Percentiles rank a stretch among this genome's conserved stretches.
These are phyloP conservation scores for Globisporangium uncinulatum DNA, from an alignment of 352 stramenopile species.

Conservation along the genomic window DNA sequence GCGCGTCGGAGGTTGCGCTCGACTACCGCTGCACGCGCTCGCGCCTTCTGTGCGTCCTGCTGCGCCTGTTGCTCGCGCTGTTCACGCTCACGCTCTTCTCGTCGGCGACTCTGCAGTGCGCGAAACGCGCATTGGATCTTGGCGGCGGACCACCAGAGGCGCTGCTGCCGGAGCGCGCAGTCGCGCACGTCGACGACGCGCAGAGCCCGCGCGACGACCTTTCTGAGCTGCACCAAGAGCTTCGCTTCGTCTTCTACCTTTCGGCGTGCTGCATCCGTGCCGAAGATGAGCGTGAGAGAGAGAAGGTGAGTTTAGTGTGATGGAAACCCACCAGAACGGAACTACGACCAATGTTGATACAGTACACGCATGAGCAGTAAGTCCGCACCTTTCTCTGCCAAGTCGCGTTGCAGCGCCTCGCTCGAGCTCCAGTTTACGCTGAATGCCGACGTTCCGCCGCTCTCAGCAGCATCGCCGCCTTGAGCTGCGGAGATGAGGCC, in stretches of 20 bases:
- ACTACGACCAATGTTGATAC: background rate
- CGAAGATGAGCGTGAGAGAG: background rate
- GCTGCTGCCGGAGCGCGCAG: constrained; percentile 17
- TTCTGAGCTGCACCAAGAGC: constrained; percentile 28
- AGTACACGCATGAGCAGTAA: background rate
- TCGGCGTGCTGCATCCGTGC: constrained; percentile 15
- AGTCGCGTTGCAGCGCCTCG: constrained; percentile 39
- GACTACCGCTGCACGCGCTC: constrained; percentile 29
- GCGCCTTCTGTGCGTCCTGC: constrained; percentile 23
- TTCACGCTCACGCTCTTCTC: constrained; percentile 12
- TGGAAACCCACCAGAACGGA: background rate
- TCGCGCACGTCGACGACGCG: constrained; percentile 18
- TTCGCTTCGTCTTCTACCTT: constrained; percentile 29
- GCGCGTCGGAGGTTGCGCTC: constrained; percentile 36
- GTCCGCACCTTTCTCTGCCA: constrained; percentile 32
- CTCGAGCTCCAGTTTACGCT: constrained; percentile 52
- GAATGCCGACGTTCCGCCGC: constrained; percentile 16
- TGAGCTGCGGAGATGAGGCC: background rate
- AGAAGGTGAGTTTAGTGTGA: background rate
- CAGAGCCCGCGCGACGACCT: constrained; percentile 17
- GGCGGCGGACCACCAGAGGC: constrained; percentile 21
- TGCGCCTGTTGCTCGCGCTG: constrained; percentile 19
- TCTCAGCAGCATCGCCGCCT: background rate
- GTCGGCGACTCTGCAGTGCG: constrained; percentile 7
- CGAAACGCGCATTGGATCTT: constrained; percentile 32